phyloP scores from a whole-genome alignment of 1,139 yeast genomes.

The Candida sojae region DNA sequence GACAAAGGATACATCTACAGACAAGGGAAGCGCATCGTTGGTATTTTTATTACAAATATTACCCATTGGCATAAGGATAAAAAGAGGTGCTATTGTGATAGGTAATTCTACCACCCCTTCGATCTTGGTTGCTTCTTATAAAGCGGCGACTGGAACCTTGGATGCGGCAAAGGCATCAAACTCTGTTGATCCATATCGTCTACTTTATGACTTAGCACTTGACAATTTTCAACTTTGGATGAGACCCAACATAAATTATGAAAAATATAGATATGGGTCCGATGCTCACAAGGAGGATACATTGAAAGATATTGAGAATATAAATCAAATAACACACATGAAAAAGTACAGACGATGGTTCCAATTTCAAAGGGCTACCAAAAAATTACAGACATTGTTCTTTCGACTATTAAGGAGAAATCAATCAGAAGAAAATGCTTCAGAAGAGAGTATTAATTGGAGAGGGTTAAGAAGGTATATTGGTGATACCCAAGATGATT shows the following conservation, averaged over 20 bases:
- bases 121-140: conserved; percentile 62
- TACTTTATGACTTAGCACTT: conserved; percentile 43
- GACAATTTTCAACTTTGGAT: conserved; percentile 58
- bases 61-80: conserved; percentile 61
- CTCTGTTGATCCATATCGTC: conserved; percentile 56
- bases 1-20: not conserved
- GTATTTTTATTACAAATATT: conserved; percentile 40
- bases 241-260: conserved; percentile 67
- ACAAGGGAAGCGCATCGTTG: conserved; percentile 6
- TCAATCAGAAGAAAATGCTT: not conserved
- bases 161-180: conserved; percentile 58
- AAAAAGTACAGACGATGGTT: conserved; percentile 22
- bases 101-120: conserved; percentile 84
- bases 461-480: conserved; percentile 46
- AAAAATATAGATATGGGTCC: conserved; percentile 17
- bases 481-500: conserved; percentile 34
- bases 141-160: conserved; percentile 55
- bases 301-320: not conserved
- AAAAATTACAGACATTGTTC: conserved; percentile 13
- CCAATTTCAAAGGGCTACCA: conserved; percentile 23
- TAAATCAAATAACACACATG: conserved; percentile 15
- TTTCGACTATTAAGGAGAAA: not conserved
- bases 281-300: conserved; percentile 6
- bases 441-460: conserved; percentile 25
- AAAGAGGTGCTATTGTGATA: conserved; percentile 70